Percentiles rank a stretch among this genome's conserved stretches.
Conservation (phyloP, 495 filamentous ascomycete genomes). For the Penicillium dipodomyicola region DNA sequence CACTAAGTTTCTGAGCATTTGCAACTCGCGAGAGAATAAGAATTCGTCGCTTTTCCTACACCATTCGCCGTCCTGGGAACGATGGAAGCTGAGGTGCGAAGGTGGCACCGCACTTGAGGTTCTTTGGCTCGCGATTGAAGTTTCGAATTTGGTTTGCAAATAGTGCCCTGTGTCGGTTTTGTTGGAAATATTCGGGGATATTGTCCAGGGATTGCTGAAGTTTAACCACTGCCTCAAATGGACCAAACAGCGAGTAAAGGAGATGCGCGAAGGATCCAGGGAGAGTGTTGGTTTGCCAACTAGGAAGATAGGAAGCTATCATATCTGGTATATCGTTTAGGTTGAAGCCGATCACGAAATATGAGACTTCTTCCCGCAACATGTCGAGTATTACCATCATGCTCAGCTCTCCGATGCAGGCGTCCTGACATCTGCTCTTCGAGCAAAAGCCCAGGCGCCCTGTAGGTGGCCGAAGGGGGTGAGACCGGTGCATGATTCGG, state of each 20-base stretch:
- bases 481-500: too few relatives aligned
- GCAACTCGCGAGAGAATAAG: background rate
- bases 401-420: background rate
- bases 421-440: too few relatives aligned
- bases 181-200: background rate
- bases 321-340: background rate
- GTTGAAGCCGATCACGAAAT: background rate
- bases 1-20: background rate
- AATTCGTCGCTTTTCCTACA: background rate
- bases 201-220: background rate
- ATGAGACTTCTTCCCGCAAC: background rate
- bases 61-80: background rate
- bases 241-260: background rate
- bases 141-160: background rate
- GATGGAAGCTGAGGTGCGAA: background rate
- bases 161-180: background rate
- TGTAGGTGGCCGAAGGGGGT: too few relatives aligned
- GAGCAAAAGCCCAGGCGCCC: too few relatives aligned
- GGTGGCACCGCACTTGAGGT: background rate
- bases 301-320: background rate
- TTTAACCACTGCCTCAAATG: background rate
- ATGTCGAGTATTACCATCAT: background rate
- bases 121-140: background rate
- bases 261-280: background rate
- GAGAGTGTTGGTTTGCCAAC: background rate